These are phyloP conservation scores for Diaporthe sp. DNA, from an alignment of 2,329 filamentous ascomycete species.

Conservation along the genomic window DNA sequence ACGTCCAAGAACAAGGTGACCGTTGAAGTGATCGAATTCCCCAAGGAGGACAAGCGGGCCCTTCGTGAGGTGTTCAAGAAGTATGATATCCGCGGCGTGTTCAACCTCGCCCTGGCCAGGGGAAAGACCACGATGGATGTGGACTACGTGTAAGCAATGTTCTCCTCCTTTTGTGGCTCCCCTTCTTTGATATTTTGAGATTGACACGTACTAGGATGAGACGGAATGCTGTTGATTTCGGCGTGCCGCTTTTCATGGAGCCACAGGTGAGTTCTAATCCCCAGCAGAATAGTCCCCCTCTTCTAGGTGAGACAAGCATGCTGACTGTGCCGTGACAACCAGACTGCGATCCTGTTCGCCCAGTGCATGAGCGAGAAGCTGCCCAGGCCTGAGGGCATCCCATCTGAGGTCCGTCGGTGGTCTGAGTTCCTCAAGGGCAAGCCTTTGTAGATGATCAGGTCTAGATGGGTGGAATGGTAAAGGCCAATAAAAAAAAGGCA, in stretches of 20 bases:
- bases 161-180: no score
- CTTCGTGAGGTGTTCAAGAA: constrained; percentile 96
- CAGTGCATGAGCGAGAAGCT: constrained; percentile 98
- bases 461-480: constrained; percentile 12
- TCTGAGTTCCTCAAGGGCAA: constrained; percentile 93
- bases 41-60: constrained; percentile 93
- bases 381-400: constrained; percentile 87
- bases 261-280: constrained; percentile 76
- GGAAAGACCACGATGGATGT: constrained; percentile 89
- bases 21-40: constrained; percentile 96
- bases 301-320: constrained; percentile 15
- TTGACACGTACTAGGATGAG: no score
- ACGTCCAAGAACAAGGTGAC: constrained; percentile 72
- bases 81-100: constrained; percentile 94
- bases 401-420: constrained; percentile 91
- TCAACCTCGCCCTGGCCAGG: constrained; percentile 89
- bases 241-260: constrained; percentile 98
- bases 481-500: constrained; percentile 23
- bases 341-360: constrained; percentile 96
- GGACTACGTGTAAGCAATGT: no score
- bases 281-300: not conserved
- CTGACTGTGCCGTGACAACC: constrained; percentile 43
- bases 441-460: constrained; percentile 68
- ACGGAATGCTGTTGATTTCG: constrained; percentile 97
- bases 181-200: no score